Evolutionary conservation across 371 early-diverging fungal species (phyloP), one percentile per base, ranked within the genome.

Genomic region (Mycotypha africana): DNA sequence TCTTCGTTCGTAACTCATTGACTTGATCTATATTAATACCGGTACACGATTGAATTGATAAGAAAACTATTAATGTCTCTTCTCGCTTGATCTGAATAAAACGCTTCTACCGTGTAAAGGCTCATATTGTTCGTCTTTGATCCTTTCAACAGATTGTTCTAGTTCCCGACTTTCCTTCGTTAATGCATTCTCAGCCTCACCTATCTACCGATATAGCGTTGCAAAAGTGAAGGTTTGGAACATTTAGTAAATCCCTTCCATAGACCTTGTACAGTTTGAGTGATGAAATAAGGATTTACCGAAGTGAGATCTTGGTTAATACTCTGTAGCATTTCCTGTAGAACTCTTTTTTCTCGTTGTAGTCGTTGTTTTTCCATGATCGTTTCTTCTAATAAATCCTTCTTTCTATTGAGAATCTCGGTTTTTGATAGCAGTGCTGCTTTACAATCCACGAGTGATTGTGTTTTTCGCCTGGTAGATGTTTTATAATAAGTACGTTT

Each of bases 241-340:
- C n/a, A n/a, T n/a, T n/a, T n/a, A n/a, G n/a, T n/a, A n/a, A n/a
- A n/a, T n/a, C n/a, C n/a, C n/a, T n/a, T n/a, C n/a, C n/a, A n/a
- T n/a, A n/a, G n/a, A n/a, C n/a, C n/a, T n/a, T n/a, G n/a, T n/a
- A n/a, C n/a, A n/a, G n/a, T n/a, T n/a, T n/a, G n/a, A n/a, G n/a
- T n/a, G n/a, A n/a, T n/a, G n/a, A n/a, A n/a, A n/a, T n/a, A n/a
- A n/a, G n/a, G n/a, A n/a, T 47, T 54, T 57, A 65, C 68, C 11
- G 63, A 51, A 6, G 62, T 68, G 20, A 74, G 41, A 45, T 74
- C 74, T 38, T 62, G 56, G 31, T 67, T 68, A 9, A 74, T 63
- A 19, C 38, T 55, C 24, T 70, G 65, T 8, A 74, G 38, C 70
- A 74, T 66, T 36, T 67, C 71, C 36, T 68, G 25, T 15, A 74